Conservation (phyloP, 108 stramenopile genomes). For the Licmophora abbreviata region DNA sequence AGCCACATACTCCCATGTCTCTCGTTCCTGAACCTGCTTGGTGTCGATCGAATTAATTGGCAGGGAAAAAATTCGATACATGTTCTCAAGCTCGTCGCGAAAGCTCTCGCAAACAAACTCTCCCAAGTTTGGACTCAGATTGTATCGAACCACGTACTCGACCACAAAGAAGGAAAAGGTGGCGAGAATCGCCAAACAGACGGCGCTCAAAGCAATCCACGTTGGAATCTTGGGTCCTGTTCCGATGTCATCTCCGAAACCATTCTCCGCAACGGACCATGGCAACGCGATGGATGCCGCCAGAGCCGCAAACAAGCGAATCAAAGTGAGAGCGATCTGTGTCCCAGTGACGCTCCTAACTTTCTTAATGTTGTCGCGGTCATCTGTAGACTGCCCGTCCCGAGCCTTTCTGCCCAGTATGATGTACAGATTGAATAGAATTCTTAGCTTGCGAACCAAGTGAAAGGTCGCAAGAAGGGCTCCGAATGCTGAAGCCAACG, state of each 20-base stretch:
- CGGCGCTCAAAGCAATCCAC: conserved; percentile 3
- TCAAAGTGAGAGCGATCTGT: conserved; percentile 4
- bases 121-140: conserved; percentile 1
- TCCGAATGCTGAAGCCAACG: conserved; percentile 9
- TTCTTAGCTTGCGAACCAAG: conserved; percentile 10
- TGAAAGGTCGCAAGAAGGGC: conserved; percentile 16
- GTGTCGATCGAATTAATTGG: conserved; percentile 4
- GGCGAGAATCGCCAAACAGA: neutral
- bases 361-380: conserved; percentile 1
- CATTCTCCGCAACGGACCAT: neutral
- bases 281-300: conserved; percentile 5
- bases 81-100: conserved; percentile 2
- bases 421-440: conserved; percentile 12
- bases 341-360: conserved; percentile 8
- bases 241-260: neutral
- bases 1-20: conserved; percentile 9
- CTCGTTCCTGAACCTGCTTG: conserved; percentile 6
- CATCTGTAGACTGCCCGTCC: neutral
- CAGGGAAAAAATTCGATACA: neutral
- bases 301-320: conserved; percentile 1
- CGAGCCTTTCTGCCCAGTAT: conserved; percentile 9
- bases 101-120: conserved; percentile 5
- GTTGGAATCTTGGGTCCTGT: neutral
- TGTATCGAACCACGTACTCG: conserved; percentile 3
- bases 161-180: conserved; percentile 3